phyloP scores from a whole-genome alignment of 2,329 filamentous ascomycete species.

The Aspergillus sp. region DNA sequence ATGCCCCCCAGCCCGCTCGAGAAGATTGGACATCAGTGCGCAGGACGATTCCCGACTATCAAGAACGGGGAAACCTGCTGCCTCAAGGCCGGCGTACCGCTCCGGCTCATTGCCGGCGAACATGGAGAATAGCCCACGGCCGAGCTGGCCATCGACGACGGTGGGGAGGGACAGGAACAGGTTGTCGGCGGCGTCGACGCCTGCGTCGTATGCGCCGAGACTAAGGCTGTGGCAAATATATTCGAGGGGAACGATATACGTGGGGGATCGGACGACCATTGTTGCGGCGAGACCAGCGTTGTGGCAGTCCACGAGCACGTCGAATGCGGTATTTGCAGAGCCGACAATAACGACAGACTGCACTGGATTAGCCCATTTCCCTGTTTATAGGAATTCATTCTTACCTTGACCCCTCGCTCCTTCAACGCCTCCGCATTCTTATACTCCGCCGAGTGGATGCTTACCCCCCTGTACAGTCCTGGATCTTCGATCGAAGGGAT shows the following conservation, averaged over 20 bases:
- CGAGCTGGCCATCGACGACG: constrained; percentile 8
- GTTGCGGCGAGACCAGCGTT: constrained; percentile 43
- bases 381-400: background rate
- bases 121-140: background rate
- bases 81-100: constrained; percentile 34
- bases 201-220: constrained; percentile 27
- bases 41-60: constrained; percentile 27
- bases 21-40: constrained; percentile 31
- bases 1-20: constrained; percentile 42
- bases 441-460: background rate
- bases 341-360: constrained; percentile 47
- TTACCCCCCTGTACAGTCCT: constrained; percentile 14
- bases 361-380: background rate
- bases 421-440: background rate
- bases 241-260: constrained; percentile 29
- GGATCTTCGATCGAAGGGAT: constrained; percentile 13
- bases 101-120: constrained; percentile 4
- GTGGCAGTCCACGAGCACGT: constrained; percentile 49
- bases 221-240: constrained; percentile 21
- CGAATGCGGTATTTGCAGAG: constrained; percentile 49
- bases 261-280: constrained; percentile 47
- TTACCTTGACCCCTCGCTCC: background rate
- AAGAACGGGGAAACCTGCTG: constrained; percentile 39
- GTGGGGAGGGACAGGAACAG: background rate
- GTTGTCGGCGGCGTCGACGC: constrained; percentile 11